These are phyloP conservation scores for Lasiosphaeria hispida DNA, from an alignment of 495 filamentous ascomycete genomes.

Conservation along the genomic window DNA sequence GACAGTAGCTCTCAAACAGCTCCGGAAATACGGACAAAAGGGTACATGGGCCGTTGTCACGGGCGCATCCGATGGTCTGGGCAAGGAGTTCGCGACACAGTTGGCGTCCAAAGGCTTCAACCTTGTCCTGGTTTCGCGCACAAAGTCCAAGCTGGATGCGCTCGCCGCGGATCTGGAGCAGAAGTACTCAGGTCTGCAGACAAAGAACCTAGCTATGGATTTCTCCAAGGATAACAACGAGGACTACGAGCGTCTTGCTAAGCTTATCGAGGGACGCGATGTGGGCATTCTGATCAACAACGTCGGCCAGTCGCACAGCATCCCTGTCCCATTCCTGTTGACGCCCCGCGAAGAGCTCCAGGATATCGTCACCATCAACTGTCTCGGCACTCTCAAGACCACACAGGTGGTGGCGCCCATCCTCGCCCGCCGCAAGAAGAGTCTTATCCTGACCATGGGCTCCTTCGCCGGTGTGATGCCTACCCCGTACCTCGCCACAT, in stretches of 20 bases:
- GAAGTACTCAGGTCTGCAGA: conserved; percentile 63
- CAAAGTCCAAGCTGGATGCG: conserved; percentile 77
- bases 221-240: conserved; percentile 72
- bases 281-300: conserved; percentile 94
- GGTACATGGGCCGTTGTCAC: conserved; percentile 95
- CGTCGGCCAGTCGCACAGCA: conserved; percentile 88
- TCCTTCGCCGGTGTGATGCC: conserved; percentile 89
- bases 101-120: conserved; percentile 92
- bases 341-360: conserved; percentile 75
- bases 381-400: conserved; percentile 78
- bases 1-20: conserved; percentile 47
- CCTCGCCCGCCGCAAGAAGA: conserved; percentile 77
- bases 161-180: conserved; percentile 72
- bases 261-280: conserved; percentile 68
- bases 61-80: conserved; percentile 93
- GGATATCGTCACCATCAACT: conserved; percentile 93
- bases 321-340: conserved; percentile 83
- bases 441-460: conserved; percentile 95
- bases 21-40: conserved; percentile 84
- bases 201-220: conserved; percentile 84
- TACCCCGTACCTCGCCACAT: conserved; percentile 90
- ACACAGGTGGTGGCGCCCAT: conserved; percentile 82
- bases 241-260: conserved; percentile 71
- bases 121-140: conserved; percentile 88
- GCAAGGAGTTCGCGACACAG: conserved; percentile 92